phyloP scores from a whole-genome alignment of 805 yeast genomes.

The Candida vartiovaarae region DNA sequence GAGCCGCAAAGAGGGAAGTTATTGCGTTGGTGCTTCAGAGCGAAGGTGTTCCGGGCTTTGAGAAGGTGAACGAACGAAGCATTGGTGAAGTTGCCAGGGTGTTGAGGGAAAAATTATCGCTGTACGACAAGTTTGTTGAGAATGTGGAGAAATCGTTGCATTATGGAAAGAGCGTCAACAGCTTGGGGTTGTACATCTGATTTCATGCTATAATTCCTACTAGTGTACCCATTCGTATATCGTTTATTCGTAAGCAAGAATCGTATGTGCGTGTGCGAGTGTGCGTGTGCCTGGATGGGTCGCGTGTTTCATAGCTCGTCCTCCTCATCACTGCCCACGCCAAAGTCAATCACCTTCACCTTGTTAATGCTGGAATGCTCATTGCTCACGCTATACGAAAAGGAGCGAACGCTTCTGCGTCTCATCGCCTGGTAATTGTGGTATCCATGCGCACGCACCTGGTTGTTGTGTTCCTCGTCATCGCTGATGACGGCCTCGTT shows the following conservation, averaged over 20 bases:
- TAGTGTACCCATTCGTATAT: too few relatives aligned
- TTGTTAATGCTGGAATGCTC: slow-evolving; percentile 12
- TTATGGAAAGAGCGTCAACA: slow-evolving; percentile 18
- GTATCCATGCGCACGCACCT: too few relatives aligned
- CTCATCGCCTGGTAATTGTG: not conserved
- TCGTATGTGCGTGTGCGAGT: too few relatives aligned
- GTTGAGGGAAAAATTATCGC: slow-evolving; percentile 2
- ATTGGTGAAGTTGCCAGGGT: slow-evolving; percentile 9
- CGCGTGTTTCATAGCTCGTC: not conserved
- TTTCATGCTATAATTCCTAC: not conserved
- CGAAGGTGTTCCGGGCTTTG: slow-evolving; percentile 58
- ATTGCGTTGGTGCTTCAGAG: slow-evolving; percentile 34
- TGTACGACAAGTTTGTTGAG: slow-evolving; percentile 5
- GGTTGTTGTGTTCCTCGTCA: slow-evolving; percentile 1
- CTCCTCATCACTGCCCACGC: slow-evolving; percentile 16
- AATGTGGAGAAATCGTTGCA: slow-evolving; percentile 6
- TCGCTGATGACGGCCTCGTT: not conserved
- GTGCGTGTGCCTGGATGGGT: too few relatives aligned
- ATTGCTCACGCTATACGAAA: slow-evolving; percentile 12
- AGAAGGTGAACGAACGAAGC: slow-evolving; percentile 39
- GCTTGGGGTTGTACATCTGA: slow-evolving; percentile 20
- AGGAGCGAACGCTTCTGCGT: slow-evolving; percentile 13
- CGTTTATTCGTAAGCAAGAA: too few relatives aligned
- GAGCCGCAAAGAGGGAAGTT: slow-evolving; percentile 8
- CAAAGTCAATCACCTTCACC: slow-evolving; percentile 19